Evolutionary conservation across 768 basidiomycete species (phyloP).

Genomic region (Mycena capillaripes): DNA sequence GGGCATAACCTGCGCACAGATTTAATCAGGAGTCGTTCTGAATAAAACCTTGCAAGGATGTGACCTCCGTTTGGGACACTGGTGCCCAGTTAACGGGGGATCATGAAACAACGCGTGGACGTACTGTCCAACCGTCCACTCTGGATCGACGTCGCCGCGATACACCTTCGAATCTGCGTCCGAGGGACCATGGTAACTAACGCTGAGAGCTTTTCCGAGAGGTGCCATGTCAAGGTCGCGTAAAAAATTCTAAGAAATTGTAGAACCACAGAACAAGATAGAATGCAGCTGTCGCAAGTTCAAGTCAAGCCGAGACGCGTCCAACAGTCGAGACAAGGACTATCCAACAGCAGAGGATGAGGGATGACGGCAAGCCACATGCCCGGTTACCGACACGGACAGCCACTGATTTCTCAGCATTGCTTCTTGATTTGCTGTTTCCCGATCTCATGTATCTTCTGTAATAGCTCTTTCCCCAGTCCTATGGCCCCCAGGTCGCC

Average conservation of each 20-base stretch:
- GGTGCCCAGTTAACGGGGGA: neutral
- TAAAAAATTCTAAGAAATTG: neutral
- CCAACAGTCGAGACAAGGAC: neutral
- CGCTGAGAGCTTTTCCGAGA: conserved; percentile 51
- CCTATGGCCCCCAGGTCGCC: conserved; percentile 23
- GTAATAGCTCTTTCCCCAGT: conserved; percentile 4
- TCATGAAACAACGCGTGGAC: conserved; percentile 37
- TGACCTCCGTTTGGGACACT: conserved; percentile 71
- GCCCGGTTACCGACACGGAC: neutral
- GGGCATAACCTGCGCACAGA: conserved; percentile 63
- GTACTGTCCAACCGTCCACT: conserved; percentile 63
- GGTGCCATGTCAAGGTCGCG: conserved; percentile 51
- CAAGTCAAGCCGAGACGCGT: neutral
- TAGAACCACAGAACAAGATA: neutral
- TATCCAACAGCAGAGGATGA: too few species aligned
- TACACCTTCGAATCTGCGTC: conserved; percentile 42
- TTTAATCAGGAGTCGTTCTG: conserved; percentile 8
- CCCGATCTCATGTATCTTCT: conserved; percentile 15
- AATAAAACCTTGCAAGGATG: neutral
- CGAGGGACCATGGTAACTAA: conserved; percentile 28
- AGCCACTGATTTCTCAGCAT: neutral
- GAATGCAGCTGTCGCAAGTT: neutral
- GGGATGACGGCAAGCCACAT: neutral
- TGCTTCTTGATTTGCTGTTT: neutral
- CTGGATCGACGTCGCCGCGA: conserved; percentile 57